Percentiles rank a stretch among this genome's conserved stretches.
phyloP scores from a whole-genome alignment of 169 alveolate species.

The Cryptosporidium meleagridis region DNA sequence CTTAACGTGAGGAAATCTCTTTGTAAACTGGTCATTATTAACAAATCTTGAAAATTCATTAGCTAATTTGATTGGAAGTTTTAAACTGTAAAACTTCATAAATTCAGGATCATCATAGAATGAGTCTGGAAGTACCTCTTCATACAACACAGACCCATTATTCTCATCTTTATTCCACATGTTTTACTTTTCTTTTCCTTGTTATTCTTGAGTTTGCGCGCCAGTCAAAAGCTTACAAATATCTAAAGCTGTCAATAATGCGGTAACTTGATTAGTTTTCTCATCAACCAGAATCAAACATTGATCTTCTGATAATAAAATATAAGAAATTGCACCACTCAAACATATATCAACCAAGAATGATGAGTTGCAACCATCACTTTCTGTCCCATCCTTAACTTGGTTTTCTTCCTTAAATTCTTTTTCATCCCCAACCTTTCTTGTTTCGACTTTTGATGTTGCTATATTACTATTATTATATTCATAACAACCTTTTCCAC shows the following conservation, averaged over 20 bases:
- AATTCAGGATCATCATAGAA: constrained; percentile 30
- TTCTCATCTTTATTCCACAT: neutral
- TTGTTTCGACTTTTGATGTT: neutral
- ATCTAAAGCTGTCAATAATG: constrained; percentile 60
- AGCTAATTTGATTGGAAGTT: constrained; percentile 29
- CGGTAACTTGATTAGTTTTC: constrained; percentile 38
- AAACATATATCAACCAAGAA: constrained; percentile 41
- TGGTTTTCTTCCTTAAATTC: constrained; percentile 14
- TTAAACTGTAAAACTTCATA: neutral
- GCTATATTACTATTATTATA: neutral
- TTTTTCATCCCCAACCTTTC: constrained; percentile 1
- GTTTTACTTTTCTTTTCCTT: neutral
- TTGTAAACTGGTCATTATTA: constrained; percentile 14
- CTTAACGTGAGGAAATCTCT: constrained; percentile 41
- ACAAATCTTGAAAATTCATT: constrained; percentile 14
- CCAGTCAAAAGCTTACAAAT: constrained; percentile 41
- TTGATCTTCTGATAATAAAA: constrained; percentile 64
- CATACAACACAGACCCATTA: neutral
- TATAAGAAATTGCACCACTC: constrained; percentile 63
- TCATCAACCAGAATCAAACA: constrained; percentile 28
- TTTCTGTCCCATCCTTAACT: neutral
- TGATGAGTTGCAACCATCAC: neutral
- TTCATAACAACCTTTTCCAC: constrained; percentile 17
- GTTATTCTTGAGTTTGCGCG: neutral
- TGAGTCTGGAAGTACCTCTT: constrained; percentile 61